A percentile compares a stretch with the other conserved stretches of the same genome.
Conservation (phyloP, 345 rosid genomes). For the Eucalyptus tenuipes region DNA sequence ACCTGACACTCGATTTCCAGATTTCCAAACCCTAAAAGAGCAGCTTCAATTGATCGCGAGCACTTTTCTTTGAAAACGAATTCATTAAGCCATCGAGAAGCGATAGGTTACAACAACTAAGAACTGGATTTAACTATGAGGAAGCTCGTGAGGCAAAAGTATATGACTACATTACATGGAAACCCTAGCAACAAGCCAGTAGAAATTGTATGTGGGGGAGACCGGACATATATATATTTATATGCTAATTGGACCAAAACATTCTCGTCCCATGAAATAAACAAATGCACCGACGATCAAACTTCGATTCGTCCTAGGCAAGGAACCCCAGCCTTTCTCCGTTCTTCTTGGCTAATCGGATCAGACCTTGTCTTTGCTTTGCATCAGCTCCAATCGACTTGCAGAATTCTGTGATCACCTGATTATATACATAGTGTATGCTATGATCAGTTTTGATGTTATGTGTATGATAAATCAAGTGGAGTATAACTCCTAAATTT, state of each 20-base stretch:
- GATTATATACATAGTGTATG: neutral
- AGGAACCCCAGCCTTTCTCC: slow-evolving; percentile 95
- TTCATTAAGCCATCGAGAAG: neutral
- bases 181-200: neutral
- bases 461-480: neutral
- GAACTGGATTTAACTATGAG: neutral
- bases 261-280: neutral
- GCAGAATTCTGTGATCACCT: slow-evolving; percentile 95
- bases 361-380: slow-evolving; percentile 93
- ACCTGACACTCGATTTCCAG: neutral
- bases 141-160: neutral
- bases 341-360: slow-evolving; percentile 93
- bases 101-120: neutral
- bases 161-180: neutral
- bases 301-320: slow-evolving; percentile 24
- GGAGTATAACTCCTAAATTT: neutral
- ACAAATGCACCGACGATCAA: neutral
- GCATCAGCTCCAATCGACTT: slow-evolving; percentile 95
- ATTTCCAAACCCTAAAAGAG: neutral
- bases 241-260: neutral
- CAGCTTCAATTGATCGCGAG: neutral
- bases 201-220: neutral
- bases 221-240: neutral
- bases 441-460: neutral
- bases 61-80: neutral